phyloP scores from a whole-genome alignment of 2,329 filamentous ascomycete genomes.

The Aspergillus quadrilineatus region DNA sequence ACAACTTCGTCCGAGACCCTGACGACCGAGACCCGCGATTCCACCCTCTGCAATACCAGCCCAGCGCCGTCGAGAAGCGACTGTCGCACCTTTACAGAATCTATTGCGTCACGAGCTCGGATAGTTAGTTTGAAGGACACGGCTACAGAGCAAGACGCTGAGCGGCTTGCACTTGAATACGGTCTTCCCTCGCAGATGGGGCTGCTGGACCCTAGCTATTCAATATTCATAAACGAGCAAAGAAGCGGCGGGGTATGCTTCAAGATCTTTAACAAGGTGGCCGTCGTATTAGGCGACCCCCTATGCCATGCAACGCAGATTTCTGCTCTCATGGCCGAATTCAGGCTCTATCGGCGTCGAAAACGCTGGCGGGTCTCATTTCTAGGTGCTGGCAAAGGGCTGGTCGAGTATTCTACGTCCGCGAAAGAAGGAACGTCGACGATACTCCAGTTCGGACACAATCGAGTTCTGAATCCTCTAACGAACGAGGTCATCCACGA shows the following conservation, averaged over 20 bases:
- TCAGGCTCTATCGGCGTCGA: conserved; percentile 33
- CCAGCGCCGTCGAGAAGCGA: neutral
- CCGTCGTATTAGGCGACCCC: conserved; percentile 43
- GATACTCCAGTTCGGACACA: conserved; percentile 37
- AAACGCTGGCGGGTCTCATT: conserved; percentile 36
- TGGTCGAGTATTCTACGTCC: conserved; percentile 30
- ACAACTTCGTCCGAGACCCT: neutral
- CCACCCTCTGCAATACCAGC: neutral
- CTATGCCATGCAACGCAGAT: conserved; percentile 32
- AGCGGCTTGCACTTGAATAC: conserved; percentile 31
- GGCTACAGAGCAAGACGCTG: neutral
- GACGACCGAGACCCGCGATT: neutral
- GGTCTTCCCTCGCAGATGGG: conserved; percentile 46
- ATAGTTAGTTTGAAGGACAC: neutral
- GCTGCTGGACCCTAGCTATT: conserved; percentile 43
- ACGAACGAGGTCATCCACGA: conserved; percentile 41
- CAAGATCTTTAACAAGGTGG: conserved; percentile 39
- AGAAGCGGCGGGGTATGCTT: conserved; percentile 39
- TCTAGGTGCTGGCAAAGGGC: conserved; percentile 36
- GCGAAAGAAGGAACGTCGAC: conserved; percentile 29
- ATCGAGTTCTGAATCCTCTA: conserved; percentile 43
- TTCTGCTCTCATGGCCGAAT: conserved; percentile 34
- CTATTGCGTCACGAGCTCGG: neutral
- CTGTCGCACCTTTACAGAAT: neutral
- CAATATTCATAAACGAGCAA: conserved; percentile 40